Evolutionary conservation across 129 eudicot species (phyloP), one percentile per base, ranked within the genome.

Genomic region (Smallanthus sonchifolius): DNA sequence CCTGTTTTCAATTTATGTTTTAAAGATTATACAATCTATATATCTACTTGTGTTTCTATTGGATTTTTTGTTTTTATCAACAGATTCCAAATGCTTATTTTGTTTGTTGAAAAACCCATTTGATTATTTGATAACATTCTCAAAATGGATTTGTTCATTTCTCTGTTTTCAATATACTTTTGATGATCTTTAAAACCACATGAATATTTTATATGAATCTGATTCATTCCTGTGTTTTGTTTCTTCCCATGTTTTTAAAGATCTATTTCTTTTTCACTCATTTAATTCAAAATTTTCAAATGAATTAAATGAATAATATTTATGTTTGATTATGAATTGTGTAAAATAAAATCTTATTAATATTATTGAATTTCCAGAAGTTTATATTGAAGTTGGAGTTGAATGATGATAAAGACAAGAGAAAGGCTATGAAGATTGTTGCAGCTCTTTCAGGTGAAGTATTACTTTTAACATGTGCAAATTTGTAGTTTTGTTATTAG

Each of bases 401-500:
- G 71, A 65, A 72, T 51, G 87, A 83, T 75, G 84, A 79, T 14
- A 83, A 67, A 69, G 87, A 83, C 52, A 83, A 83, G 80, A 68
- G 87, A 24, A 83, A 83, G 74, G 87, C 87, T 68, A 74, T 83
- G 84, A 83, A 83, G 72, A 83, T 63, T 30, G 87, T 83, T 63
- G 68, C 87, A 69, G 84, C 87, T 51, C 69, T 83, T 28, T 38
- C 78, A 69, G 87, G 87, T 83, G 28, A 71, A 30, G 40, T 30
- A 40, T 63, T 70, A 24, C 36, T 57, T 10, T 38, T 64, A 35
- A 63, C 20, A 63, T 37, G 55, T 47, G 38, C 8, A 32, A 11
- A 43, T 32, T 40, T 60, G 57, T 67, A 44, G 40, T 32, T 30
- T 32, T 60, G 36, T 57, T 11, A 57, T 32, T 11, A 60, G 17